Conservation (phyloP, 108 stramenopile species). For the Pseudonitzschia multiseries region DNA sequence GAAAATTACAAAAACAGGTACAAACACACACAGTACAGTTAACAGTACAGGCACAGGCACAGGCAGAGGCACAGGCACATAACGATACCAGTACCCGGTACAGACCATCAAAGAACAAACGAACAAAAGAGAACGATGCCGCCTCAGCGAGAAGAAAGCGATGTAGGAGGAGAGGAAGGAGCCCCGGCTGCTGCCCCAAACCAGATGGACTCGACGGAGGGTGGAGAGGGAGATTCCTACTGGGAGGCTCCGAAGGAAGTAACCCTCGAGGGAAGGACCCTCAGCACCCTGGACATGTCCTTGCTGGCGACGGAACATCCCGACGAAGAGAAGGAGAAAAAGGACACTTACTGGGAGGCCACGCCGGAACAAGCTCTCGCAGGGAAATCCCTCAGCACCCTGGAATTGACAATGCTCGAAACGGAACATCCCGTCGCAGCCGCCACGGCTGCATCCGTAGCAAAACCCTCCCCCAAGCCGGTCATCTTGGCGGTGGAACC, state of each 20-base stretch:
- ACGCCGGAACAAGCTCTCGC: conserved; percentile 6
- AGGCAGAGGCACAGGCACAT: too few species aligned
- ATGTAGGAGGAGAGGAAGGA: not conserved
- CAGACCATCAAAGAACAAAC: too few species aligned
- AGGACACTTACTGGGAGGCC: conserved; percentile 12
- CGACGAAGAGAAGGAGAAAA: conserved; percentile 8
- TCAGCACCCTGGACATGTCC: conserved; percentile 19
- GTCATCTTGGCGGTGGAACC: not conserved
- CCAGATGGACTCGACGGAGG: not conserved
- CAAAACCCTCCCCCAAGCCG: not conserved
- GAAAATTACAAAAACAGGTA: too few species aligned
- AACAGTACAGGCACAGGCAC: too few species aligned
- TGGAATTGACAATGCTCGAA: not conserved
- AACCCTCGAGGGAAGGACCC: conserved; percentile 17
- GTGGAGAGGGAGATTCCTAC: conserved; percentile 16
- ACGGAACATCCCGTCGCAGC: not conserved
- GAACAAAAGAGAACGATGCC: not conserved
- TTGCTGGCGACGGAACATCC: conserved; percentile 3
- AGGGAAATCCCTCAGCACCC: conserved; percentile 10
- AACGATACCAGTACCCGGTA: too few species aligned
- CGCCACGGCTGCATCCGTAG: not conserved
- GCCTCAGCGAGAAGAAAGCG: not conserved
- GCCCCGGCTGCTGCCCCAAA: too few species aligned
- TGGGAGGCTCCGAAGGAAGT: conserved; percentile 30
- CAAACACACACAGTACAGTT: too few species aligned